These are phyloP conservation scores for Pilaira anomala DNA, from an alignment of 192 early-diverging fungal genomes.

Conservation along the genomic window DNA sequence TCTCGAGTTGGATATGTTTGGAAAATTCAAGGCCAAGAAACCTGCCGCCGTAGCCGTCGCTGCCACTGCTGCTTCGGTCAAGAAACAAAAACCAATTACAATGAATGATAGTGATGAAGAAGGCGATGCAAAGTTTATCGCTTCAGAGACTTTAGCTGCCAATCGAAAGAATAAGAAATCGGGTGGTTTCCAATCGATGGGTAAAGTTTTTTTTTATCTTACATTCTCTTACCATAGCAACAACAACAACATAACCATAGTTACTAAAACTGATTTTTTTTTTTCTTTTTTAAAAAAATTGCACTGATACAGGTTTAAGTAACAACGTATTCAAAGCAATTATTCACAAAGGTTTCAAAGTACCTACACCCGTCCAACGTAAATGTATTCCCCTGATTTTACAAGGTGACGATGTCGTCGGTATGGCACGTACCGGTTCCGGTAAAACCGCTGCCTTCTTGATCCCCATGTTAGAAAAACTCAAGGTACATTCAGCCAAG, in stretches of 20 bases:
- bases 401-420: constrained; percentile 91
- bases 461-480: constrained; percentile 85
- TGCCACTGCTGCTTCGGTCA: not conserved
- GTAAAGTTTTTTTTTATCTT: constrained; percentile 32
- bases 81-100: constrained; percentile 19
- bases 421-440: constrained; percentile 97
- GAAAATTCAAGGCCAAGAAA: constrained; percentile 3
- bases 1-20: constrained; percentile 36
- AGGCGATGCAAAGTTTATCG: constrained; percentile 41
- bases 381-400: constrained; percentile 91
- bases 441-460: constrained; percentile 85
- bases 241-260: not conserved
- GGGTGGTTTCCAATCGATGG: constrained; percentile 98
- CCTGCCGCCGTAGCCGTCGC: constrained; percentile 4
- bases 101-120: constrained; percentile 11
- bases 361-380: constrained; percentile 98
- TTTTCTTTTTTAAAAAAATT: no score
- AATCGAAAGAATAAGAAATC: constrained; percentile 95
- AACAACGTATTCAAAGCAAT: constrained; percentile 82
- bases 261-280: not conserved
- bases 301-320: constrained; percentile 58
- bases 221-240: no score
- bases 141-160: constrained; percentile 51
- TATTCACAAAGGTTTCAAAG: constrained; percentile 90
- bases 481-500: constrained; percentile 87